Percentiles rank a stretch among this genome's conserved stretches.
Conservation (phyloP, 2,329 filamentous ascomycete genomes). For the Sphaceloma murrayae region DNA sequence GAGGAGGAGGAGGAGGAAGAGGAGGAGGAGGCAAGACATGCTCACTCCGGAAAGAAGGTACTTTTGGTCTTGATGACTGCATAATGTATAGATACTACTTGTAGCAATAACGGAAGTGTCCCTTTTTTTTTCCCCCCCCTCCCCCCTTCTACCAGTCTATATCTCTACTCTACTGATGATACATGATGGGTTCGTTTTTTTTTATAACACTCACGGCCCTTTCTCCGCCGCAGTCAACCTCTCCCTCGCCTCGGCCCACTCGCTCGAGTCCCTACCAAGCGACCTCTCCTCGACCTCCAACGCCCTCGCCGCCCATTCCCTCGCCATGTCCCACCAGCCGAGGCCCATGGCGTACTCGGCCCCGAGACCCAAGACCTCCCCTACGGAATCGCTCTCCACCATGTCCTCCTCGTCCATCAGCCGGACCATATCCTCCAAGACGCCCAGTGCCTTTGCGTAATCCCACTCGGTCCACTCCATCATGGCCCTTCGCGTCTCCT, state of each 20-base stretch:
- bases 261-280: slow-evolving; percentile 20
- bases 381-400: slow-evolving; percentile 21
- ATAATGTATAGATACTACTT: background rate
- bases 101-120: background rate
- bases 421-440: slow-evolving; percentile 18
- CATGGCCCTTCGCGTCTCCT: slow-evolving; percentile 12
- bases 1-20: too few relatives aligned
- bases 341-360: slow-evolving; percentile 20
- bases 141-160: too few relatives aligned
- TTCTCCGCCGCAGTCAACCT: slow-evolving; percentile 1
- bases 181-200: too few relatives aligned
- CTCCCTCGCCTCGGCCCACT: slow-evolving; percentile 15
- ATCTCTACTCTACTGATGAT: too few relatives aligned
- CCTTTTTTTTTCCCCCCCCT: too few relatives aligned
- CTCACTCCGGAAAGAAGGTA: too few relatives aligned
- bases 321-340: slow-evolving; percentile 19
- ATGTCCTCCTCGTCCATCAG: slow-evolving; percentile 22
- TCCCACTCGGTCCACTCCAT: slow-evolving; percentile 16
- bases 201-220: background rate
- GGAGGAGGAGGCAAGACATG: background rate
- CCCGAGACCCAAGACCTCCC: slow-evolving; percentile 19
- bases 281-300: slow-evolving; percentile 25
- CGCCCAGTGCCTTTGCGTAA: slow-evolving; percentile 16
- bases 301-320: slow-evolving; percentile 22
- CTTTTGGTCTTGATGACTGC: background rate